Conservation (phyloP, 1,284 basidiomycete genomes). For the Ganoderma multipileum region DNA sequence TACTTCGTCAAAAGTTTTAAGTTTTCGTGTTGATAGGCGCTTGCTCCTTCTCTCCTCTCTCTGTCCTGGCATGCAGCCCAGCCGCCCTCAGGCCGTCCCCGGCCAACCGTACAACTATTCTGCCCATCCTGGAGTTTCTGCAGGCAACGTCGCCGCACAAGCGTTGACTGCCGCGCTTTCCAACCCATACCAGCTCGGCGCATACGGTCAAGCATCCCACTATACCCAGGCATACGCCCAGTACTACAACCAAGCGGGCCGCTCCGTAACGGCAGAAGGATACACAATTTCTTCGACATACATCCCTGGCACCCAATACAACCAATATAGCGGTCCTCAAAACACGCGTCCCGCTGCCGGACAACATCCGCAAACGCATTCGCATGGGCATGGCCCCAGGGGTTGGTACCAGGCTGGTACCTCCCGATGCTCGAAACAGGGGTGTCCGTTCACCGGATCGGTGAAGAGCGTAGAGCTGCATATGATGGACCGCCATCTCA, state of each 20-base stretch:
- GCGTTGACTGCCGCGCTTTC: slow-evolving; percentile 44
- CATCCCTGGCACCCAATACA: slow-evolving; percentile 35
- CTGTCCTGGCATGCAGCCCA: slow-evolving; percentile 23
- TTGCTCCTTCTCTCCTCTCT: slow-evolving; percentile 6
- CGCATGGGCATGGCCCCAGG: slow-evolving; percentile 18
- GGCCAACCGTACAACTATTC: slow-evolving; percentile 6
- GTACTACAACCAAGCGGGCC: slow-evolving; percentile 27
- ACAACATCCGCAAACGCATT: slow-evolving; percentile 4
- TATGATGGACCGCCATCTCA: slow-evolving; percentile 90
- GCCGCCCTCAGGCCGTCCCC: slow-evolving; percentile 16
- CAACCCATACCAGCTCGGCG: slow-evolving; percentile 45
- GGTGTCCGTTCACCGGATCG: slow-evolving; percentile 80
- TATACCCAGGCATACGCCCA: slow-evolving; percentile 67
- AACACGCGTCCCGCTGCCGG: slow-evolving; percentile 9
- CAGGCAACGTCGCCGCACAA: slow-evolving; percentile 30
- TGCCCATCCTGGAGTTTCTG: neutral
- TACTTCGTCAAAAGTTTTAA: slow-evolving; percentile 22
- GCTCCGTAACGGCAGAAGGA: slow-evolving; percentile 55
- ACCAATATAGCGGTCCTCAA: neutral
- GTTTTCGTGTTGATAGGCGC: slow-evolving; percentile 19
- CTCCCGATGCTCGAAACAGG: slow-evolving; percentile 66
- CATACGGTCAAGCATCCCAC: slow-evolving; percentile 50
- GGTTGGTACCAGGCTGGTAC: slow-evolving; percentile 71
- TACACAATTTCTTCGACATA: slow-evolving; percentile 64
- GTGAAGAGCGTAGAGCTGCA: slow-evolving; percentile 80